Evolutionary conservation across 768 basidiomycete species (phyloP), one percentile per base, ranked within the genome.

Genomic region (Mycena rebaudengoi): DNA sequence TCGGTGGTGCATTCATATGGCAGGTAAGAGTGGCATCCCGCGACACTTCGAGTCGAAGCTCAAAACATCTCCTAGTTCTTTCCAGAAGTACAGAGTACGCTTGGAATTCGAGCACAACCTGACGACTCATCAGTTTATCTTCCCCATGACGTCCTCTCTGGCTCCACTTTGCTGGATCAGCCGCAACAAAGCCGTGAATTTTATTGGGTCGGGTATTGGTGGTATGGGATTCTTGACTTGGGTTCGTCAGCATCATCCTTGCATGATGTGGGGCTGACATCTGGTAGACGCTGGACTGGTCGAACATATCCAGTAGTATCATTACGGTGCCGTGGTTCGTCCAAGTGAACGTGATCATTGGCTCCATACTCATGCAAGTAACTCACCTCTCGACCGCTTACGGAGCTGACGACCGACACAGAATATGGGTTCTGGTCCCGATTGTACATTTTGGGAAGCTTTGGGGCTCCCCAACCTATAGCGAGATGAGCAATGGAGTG

Each of bases 51-150:
- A 44, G 2, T 21, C 25, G n/a, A n/a, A n/a, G n/a, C n/a, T n/a
- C n/a, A n/a, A n/a, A n/a, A n/a, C n/a, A n/a, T n/a, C n/a, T 26
- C 23, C 28, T 20, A 60, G 58, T 60, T 60, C 28, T 60, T 60
- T 25, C 58, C 58, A 6, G 58, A 60, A 29, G 58, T 60, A 7
- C 18, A 26, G 26, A 18, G 8, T 7, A 1, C 7, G 7, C 13
- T 20, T 11, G 14, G 21, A 26, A 14, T 12, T 21, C 13, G 2
- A 32, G 28, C 14, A 35, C 3, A 10, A 5, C 16, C 29, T 21
- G 3, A 7, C 12, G 7, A 16, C 4, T 18, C 11, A 8, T 7
- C 37, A 60, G 58, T 60, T 40, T 20, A 60, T 60, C 16, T 60
- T 60, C 28, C 39, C 59, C 4, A 51, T 60, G 39, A 51, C 59